Percentiles rank a stretch among this genome's conserved stretches.
Evolutionary conservation across 345 rosid species (phyloP).

Genomic region (Eucalyptus tenuipes): DNA sequence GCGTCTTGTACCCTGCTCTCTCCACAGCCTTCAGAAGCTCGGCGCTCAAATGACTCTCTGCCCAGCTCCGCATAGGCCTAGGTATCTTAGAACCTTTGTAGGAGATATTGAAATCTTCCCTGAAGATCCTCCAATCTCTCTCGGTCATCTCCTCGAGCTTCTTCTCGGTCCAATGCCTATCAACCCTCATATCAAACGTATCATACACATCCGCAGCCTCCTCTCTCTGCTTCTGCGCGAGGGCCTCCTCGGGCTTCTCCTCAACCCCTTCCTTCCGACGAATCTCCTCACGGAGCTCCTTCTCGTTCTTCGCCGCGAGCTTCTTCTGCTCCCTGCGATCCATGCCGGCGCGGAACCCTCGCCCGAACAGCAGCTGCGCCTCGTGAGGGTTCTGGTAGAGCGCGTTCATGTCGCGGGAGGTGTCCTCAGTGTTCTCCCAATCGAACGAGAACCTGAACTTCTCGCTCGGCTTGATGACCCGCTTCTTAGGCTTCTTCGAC

Average conservation of each 20-base stretch:
- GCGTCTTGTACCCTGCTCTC: constrained; percentile 78
- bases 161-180: constrained; percentile 92
- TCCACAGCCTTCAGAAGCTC: constrained; percentile 85
- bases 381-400: constrained; percentile 93
- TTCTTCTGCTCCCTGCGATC: constrained; percentile 96
- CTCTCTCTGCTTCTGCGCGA: constrained; percentile 58
- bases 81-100: constrained; percentile 94
- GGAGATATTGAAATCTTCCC: constrained; percentile 87
- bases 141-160: constrained; percentile 88
- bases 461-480: constrained; percentile 87
- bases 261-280: constrained; percentile 68
- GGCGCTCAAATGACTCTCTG: constrained; percentile 56
- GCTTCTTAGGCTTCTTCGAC: constrained; percentile 88
- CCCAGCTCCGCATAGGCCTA: constrained; percentile 89
- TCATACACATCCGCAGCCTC: constrained; percentile 86
- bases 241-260: constrained; percentile 87
- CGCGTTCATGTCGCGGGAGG: constrained; percentile 75
- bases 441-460: constrained; percentile 92
- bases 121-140: constrained; percentile 92
- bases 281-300: constrained; percentile 80
- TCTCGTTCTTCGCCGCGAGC: constrained; percentile 86
- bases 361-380: constrained; percentile 81
- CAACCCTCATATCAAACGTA: constrained; percentile 86
- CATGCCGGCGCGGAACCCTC: constrained; percentile 95
- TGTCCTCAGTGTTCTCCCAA: constrained; percentile 93